Conservation (phyloP, 441 rosid genomes). For the Pelargonium fulgidum region DNA sequence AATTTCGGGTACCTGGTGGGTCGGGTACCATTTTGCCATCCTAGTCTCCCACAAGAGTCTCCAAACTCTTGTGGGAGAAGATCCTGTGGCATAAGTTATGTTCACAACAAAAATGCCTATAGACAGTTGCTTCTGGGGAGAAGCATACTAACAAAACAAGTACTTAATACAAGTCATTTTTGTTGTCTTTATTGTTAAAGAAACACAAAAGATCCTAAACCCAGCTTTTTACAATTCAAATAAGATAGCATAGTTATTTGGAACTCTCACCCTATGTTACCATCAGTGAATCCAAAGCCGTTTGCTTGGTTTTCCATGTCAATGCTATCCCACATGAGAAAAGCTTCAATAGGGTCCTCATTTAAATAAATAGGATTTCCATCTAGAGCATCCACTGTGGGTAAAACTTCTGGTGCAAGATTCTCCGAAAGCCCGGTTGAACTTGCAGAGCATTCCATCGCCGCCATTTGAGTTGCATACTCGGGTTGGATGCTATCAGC, state of each 20-base stretch:
- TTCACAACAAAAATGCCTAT: too few species aligned
- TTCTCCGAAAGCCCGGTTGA: background rate
- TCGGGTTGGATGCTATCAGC: conserved; percentile 10
- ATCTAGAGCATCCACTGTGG: background rate
- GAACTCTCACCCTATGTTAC: background rate
- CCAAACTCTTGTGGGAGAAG: too few species aligned
- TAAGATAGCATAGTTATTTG: background rate
- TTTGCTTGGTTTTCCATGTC: conserved; percentile 7
- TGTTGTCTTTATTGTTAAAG: too few species aligned
- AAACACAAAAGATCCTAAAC: too few species aligned
- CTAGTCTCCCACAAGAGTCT: too few species aligned
- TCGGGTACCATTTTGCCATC: too few species aligned
- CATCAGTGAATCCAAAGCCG: background rate
- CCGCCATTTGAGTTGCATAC: background rate
- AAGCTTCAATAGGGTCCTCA: conserved; percentile 9
- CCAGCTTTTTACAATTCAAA: background rate
- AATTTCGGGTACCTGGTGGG: too few species aligned
- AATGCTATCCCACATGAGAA: conserved; percentile 12
- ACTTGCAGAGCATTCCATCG: background rate
- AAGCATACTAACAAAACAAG: too few species aligned
- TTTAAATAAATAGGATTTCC: background rate
- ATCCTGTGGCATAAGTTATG: too few species aligned
- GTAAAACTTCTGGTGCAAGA: conserved; percentile 15
- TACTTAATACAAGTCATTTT: too few species aligned
- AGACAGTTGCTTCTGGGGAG: too few species aligned